phyloP scores from a whole-genome alignment of 345 rosid species.

The Camelina sativa region DNA sequence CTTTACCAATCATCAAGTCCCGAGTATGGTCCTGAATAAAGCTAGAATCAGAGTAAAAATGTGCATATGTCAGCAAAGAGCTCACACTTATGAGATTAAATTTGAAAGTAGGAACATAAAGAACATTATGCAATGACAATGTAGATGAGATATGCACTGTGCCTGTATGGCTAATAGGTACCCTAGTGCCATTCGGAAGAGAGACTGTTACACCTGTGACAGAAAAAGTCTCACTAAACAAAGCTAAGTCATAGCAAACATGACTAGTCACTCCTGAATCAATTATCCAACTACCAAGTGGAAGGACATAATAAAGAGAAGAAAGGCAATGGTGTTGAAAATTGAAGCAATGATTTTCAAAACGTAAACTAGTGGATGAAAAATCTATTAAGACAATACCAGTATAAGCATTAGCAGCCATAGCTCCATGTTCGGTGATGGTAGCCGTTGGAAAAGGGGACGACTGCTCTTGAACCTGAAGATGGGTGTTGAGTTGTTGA shows the following conservation, averaged over 20 bases:
- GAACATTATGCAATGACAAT: too few relatives aligned
- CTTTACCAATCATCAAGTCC: too few relatives aligned
- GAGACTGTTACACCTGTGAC: not conserved
- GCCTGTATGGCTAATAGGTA: not conserved
- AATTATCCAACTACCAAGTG: conserved; percentile 1
- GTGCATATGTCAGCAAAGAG: too few relatives aligned
- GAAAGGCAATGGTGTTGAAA: not conserved
- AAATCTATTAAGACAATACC: not conserved
- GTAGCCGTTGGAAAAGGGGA: too few relatives aligned
- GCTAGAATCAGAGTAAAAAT: too few relatives aligned
- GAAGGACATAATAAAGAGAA: fast-evolving
- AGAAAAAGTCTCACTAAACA: not conserved
- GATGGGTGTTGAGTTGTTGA: not conserved
- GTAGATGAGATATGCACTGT: too few relatives aligned
- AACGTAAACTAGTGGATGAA: not conserved
- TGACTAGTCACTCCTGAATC: not conserved
- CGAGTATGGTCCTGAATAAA: too few relatives aligned
- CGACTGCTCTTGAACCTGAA: not conserved
- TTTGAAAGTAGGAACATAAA: too few relatives aligned
- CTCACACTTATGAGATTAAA: too few relatives aligned
- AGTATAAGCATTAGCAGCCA: not conserved
- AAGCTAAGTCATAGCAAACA: not conserved
- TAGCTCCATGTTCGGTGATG: not conserved
- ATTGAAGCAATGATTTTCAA: not conserved
- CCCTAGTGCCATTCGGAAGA: not conserved